Evolutionary conservation across 805 yeast genomes (phyloP), one percentile per base, ranked within the genome.

Genomic region (Nakazawaea laoshanensis): DNA sequence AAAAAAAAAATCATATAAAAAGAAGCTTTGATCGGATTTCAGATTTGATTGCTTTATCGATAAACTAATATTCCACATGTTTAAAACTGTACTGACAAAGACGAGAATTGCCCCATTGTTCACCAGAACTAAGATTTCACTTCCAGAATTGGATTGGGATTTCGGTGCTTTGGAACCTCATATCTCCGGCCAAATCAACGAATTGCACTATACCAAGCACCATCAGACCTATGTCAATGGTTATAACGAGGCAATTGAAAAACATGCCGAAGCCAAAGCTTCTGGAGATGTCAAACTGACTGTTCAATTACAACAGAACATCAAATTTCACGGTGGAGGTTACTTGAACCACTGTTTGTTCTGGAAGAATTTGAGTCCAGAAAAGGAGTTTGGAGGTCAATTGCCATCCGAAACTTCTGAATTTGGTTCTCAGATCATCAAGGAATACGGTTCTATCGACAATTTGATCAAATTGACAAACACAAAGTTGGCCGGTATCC

Each of bases 261-360:
- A 84, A 60, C 65, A 75, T 33, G 70, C 70, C 9, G 82, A 73
- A 46, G 87, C 94, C 30, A 50, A 70, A 39, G 57, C 61, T 24
- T 63, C 65, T 35, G 72, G 77, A 41, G 82, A 79, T 41, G 65
- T 67, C 41, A 62, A 70, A 49, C 72, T 71, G 50, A 58, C 78
- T 31, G 67, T 79, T 48, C 72, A 66, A 44, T 64, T 84, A 43
- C 82, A 80, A 55, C 81, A 82, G 48, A 63, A 70, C 46, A 74
- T 87, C 65, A 86, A 83, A 55, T 86, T 86, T 75, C 88, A 86
- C 58, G 92, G 92, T 46, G 96, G 96, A 55, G 96, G 96, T 19
- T 83, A 66, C 65, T 64, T 78, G 52, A 86, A 86, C 74, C 96
- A 86, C 63, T 65, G 75, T 44, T 62, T 86, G 44, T 86, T 82